Evolutionary conservation across 164 flowering plant genomes (phyloP).

Genomic region (Cinnamomum chago): DNA sequence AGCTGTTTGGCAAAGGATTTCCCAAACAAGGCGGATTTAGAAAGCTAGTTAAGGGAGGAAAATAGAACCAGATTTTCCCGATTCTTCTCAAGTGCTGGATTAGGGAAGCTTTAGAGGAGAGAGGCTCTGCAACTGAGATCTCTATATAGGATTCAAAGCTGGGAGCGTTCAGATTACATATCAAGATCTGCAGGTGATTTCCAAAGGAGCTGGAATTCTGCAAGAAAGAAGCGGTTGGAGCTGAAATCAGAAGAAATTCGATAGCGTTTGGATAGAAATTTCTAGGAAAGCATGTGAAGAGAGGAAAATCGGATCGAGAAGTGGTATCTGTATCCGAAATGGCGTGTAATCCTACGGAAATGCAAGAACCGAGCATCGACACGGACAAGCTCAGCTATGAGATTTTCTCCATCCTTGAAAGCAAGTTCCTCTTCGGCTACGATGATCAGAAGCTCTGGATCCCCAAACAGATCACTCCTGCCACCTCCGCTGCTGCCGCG

Average conservation of each 20-base stretch:
- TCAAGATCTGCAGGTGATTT: too few species aligned
- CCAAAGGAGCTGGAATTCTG: background rate
- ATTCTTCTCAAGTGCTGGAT: background rate
- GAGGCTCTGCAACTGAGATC: background rate
- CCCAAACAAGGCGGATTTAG: background rate
- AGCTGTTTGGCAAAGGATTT: background rate
- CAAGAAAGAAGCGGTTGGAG: background rate
- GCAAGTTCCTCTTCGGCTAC: constrained; percentile 77
- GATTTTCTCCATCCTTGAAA: constrained; percentile 79
- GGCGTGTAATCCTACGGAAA: constrained; percentile 22
- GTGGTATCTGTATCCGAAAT: background rate
- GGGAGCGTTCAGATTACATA: background rate
- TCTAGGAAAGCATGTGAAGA: background rate
- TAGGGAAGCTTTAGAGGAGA: background rate
- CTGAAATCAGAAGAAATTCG: background rate
- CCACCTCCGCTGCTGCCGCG: constrained; percentile 3
- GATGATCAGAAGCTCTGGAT: constrained; percentile 77
- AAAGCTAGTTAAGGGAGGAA: background rate
- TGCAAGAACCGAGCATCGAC: constrained; percentile 77
- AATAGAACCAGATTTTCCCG: background rate
- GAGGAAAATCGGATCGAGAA: background rate
- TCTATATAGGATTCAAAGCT: background rate
- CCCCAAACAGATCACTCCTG: constrained; percentile 39
- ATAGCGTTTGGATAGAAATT: background rate
- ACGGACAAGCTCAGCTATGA: constrained; percentile 82